Conservation (phyloP, 345 rosid genomes). For the Pistacia atlantica region DNA sequence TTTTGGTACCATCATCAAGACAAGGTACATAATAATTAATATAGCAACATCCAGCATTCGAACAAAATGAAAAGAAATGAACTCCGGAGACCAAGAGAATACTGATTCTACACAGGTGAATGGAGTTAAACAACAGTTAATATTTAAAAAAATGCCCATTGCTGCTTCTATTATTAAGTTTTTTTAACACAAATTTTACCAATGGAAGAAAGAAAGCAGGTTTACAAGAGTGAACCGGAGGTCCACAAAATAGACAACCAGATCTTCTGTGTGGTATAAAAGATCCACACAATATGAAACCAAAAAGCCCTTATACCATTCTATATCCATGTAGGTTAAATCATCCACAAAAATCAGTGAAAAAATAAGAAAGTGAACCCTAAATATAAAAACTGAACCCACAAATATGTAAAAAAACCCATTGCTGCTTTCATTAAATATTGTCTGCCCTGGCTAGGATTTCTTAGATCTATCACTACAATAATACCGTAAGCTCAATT, state of each 20-base stretch:
- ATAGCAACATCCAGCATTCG: neutral
- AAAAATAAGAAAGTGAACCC: too few relatives aligned
- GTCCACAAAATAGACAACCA: neutral
- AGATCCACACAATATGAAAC: neutral
- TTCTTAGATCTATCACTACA: too few relatives aligned
- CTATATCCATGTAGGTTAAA: neutral
- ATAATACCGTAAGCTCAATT: neutral
- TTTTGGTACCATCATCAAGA: neutral
- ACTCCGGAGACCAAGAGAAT: neutral
- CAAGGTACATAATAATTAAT: neutral
- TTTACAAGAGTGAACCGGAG: neutral
- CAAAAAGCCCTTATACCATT: neutral
- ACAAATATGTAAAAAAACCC: too few relatives aligned
- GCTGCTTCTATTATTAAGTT: neutral
- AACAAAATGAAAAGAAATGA: neutral
- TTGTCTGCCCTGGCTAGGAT: neutral
- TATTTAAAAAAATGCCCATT: neutral
- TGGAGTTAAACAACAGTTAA: neutral
- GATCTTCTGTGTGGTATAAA: neutral
- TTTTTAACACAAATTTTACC: neutral
- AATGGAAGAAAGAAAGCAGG: too few relatives aligned
- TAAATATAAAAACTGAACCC: too few relatives aligned
- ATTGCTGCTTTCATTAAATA: neutral
- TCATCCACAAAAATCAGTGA: too few relatives aligned
- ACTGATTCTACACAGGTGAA: neutral